Evolutionary conservation across 371 early-diverging fungal species (phyloP), one percentile per base, ranked within the genome.

Genomic region (Mortierella sp.): DNA sequence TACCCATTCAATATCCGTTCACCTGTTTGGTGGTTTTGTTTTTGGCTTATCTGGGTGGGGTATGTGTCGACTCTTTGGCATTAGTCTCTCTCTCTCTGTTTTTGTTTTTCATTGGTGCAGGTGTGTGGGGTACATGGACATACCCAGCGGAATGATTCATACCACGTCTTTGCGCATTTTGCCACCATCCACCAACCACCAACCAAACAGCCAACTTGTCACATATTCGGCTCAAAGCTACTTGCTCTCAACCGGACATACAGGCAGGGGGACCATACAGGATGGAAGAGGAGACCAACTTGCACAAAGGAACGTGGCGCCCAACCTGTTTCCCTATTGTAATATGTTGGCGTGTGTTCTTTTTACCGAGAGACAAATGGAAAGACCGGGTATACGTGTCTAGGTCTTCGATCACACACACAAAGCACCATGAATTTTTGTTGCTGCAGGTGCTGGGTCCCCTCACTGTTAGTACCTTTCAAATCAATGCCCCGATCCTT

Each of bases 71-170:
- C 32, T 63, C 35, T 63, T 60, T 32, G 27, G 60, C 60, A 60
- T 60, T 29, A 60, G 16, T 60, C 29, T 60, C 29, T 32, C 35
- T 35, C 35, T 63, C 16, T 63, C 16, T 32, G 4, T 63, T 51
- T 51, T 51, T 16, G 5, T 21, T 5, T 51, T 51, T 18, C 51
- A 51, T 51, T 51, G 51, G 51, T 51, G 51, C 21, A 51, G 21
- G 51, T 51, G 35, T 63, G 63, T 63, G 63, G 63, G 38, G 63
- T 63, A 32, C 63, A 63, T 63, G 35, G 5, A 51, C 32, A 63
- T 63, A 6, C 51, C 51, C 51, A 51, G 18, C 21, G 51, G 63
- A 32, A 63, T 63, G 38, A 63, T 63, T 35, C 63, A 63, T 18
- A 63, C 35, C 35, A 32, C 35, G 5, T 18, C 63, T 16, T 32